Percentiles rank a stretch among this genome's conserved stretches.
phyloP scores from a whole-genome alignment of 164 flowering plant species.

The Platanus orientalis region DNA sequence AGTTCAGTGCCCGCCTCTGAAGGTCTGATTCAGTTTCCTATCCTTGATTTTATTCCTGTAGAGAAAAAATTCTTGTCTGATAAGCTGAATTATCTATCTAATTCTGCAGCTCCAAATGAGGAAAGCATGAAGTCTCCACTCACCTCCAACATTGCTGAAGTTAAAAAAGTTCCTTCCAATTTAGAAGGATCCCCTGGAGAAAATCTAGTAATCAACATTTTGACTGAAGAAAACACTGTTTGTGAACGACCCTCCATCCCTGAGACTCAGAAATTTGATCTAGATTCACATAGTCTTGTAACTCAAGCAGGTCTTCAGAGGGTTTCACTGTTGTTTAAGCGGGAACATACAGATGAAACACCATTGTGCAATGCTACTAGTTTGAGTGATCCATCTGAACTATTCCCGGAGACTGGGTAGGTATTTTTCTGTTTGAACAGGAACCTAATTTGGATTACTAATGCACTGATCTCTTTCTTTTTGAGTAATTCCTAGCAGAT shows the following conservation, averaged over 20 bases:
- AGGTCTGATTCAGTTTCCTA: slow-evolving; percentile 24
- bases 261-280: slow-evolving; percentile 4
- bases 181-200: slow-evolving; percentile 19
- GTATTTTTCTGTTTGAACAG: no score
- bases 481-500: slow-evolving; percentile 16
- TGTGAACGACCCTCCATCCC: slow-evolving; percentile 8
- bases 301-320: slow-evolving; percentile 14
- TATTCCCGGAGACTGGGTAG: slow-evolving; percentile 14
- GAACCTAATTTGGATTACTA: neutral
- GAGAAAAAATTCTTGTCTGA: neutral
- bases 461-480: neutral
- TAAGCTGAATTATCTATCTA: slow-evolving; percentile 3
- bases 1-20: slow-evolving; percentile 13
- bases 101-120: slow-evolving; percentile 32
- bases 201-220: slow-evolving; percentile 15
- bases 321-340: slow-evolving; percentile 10
- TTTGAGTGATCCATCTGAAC: slow-evolving; percentile 13
- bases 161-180: slow-evolving; percentile 11
- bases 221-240: slow-evolving; percentile 14
- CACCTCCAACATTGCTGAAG: slow-evolving; percentile 13
- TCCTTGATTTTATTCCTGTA: neutral
- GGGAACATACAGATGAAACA: slow-evolving; percentile 9
- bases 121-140: slow-evolving; percentile 10
- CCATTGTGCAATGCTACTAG: slow-evolving; percentile 3
- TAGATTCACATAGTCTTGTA: slow-evolving; percentile 10